Evolutionary conservation across 108 stramenopile genomes (phyloP).

Genomic region (Pseudonitzschia pungens): DNA sequence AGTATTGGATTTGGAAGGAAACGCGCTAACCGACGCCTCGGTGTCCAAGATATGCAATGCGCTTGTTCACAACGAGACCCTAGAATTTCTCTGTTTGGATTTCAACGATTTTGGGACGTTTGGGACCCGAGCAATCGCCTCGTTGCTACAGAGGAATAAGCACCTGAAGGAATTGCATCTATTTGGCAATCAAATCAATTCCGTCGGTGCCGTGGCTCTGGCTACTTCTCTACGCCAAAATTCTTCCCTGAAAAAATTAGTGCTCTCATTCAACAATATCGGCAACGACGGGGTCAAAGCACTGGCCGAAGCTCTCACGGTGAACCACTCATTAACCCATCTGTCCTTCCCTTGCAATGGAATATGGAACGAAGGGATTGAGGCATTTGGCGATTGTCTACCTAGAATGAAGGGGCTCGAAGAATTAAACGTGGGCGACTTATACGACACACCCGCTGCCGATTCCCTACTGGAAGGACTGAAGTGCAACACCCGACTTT

Average conservation of each 20-base stretch:
- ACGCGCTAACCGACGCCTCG: slow-evolving; percentile 19
- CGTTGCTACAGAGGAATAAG: slow-evolving; percentile 20
- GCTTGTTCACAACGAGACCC: slow-evolving; percentile 12
- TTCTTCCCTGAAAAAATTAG: slow-evolving; percentile 20
- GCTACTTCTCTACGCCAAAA: slow-evolving; percentile 35
- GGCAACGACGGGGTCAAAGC: slow-evolving; percentile 40
- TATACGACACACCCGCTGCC: slow-evolving; percentile 27
- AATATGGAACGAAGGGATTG: slow-evolving; percentile 28
- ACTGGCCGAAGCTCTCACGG: slow-evolving; percentile 31
- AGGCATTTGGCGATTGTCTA: slow-evolving; percentile 23
- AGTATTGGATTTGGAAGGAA: slow-evolving; percentile 29
- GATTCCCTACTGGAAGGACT: slow-evolving; percentile 24
- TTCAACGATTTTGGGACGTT: slow-evolving; percentile 35
- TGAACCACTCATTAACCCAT: slow-evolving; percentile 36
- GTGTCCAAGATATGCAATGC: slow-evolving; percentile 15
- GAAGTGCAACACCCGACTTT: slow-evolving; percentile 21
- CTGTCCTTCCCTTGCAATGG: slow-evolving; percentile 33
- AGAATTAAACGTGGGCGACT: slow-evolving; percentile 28
- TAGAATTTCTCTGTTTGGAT: slow-evolving; percentile 33
- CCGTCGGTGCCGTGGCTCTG: slow-evolving; percentile 22
- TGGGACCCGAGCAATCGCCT: slow-evolving; percentile 20
- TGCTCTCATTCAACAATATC: slow-evolving; percentile 36
- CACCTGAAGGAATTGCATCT: slow-evolving; percentile 31
- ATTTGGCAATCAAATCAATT: slow-evolving; percentile 39
- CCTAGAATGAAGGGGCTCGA: slow-evolving; percentile 39